Conservation (phyloP, 1,284 basidiomycete species). For the Tylopilus sp. region DNA sequence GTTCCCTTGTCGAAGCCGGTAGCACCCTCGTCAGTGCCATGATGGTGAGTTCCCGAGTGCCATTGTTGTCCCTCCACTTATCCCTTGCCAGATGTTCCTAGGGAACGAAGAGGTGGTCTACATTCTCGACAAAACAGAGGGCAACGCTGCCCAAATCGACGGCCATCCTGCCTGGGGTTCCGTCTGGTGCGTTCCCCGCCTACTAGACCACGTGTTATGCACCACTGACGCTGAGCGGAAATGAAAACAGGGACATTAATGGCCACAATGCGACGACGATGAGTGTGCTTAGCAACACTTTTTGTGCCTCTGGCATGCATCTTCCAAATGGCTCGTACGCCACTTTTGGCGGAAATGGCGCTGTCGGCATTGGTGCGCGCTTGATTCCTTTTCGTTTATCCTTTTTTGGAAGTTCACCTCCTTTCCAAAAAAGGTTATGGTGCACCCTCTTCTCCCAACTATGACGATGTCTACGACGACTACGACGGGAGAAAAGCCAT, state of each 20-base stretch:
- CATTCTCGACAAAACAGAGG: constrained; percentile 61
- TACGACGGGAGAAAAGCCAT: constrained; percentile 76
- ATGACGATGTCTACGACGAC: constrained; percentile 71
- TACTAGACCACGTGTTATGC: background rate
- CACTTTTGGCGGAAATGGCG: constrained; percentile 82
- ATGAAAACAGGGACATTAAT: constrained; percentile 38
- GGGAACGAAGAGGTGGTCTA: constrained; percentile 60
- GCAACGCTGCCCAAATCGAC: constrained; percentile 51
- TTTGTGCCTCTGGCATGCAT: constrained; percentile 85
- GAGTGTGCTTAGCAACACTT: constrained; percentile 84
- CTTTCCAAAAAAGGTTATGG: background rate
- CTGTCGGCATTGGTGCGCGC: constrained; percentile 69
- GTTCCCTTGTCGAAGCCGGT: constrained; percentile 61
- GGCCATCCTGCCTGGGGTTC: constrained; percentile 57
- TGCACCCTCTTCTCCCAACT: constrained; percentile 34
- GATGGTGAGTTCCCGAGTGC: constrained; percentile 60
- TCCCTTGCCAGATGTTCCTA: constrained; percentile 61
- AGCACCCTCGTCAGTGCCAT: constrained; percentile 70
- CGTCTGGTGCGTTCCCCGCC: constrained; percentile 47
- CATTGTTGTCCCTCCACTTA: background rate
- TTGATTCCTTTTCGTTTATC: background rate
- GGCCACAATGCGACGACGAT: constrained; percentile 65
- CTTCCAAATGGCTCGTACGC: constrained; percentile 72
- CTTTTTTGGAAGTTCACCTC: background rate
- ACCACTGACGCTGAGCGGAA: background rate